Percentiles rank a stretch among this genome's conserved stretches.
Evolutionary conservation across 352 stramenopile genomes (phyloP).

Genomic region (Thalassiosira sp.): DNA sequence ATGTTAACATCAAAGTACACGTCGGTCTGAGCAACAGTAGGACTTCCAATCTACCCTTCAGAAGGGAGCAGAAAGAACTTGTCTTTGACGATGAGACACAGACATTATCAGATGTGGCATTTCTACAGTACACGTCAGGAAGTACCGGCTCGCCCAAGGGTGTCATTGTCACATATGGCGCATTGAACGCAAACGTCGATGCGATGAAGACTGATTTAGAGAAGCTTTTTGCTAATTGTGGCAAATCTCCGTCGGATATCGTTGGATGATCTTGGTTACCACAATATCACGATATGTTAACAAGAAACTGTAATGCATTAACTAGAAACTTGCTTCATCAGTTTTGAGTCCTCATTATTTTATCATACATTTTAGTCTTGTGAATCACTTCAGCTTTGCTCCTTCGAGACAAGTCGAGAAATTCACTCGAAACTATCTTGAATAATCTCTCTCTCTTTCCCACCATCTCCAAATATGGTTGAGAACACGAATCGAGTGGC

Average conservation of each 20-base stretch:
- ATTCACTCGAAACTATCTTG: no score
- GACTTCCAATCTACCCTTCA: background rate
- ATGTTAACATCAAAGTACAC: background rate
- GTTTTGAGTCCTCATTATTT: no score
- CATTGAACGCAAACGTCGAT: constrained; percentile 91
- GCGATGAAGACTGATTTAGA: no score
- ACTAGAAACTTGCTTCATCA: no score
- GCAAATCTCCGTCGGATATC: background rate
- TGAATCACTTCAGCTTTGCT: no score
- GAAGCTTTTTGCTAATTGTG: background rate
- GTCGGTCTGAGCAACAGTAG: no score
- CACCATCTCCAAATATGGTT: no score
- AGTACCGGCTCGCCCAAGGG: constrained; percentile 93
- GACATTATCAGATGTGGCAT: constrained; percentile 80
- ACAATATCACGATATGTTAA: background rate
- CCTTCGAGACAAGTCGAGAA: no score
- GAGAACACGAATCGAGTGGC: no score
- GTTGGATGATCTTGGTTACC: background rate
- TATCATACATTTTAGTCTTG: no score
- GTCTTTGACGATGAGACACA: background rate
- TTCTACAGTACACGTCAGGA: constrained; percentile 96
- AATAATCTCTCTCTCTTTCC: no score
- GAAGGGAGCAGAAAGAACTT: background rate
- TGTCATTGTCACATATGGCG: constrained; percentile 92
- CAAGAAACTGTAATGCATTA: no score